These are phyloP conservation scores for Penicillium arizonense DNA, from an alignment of 495 filamentous ascomycete genomes.

Conservation along the genomic window DNA sequence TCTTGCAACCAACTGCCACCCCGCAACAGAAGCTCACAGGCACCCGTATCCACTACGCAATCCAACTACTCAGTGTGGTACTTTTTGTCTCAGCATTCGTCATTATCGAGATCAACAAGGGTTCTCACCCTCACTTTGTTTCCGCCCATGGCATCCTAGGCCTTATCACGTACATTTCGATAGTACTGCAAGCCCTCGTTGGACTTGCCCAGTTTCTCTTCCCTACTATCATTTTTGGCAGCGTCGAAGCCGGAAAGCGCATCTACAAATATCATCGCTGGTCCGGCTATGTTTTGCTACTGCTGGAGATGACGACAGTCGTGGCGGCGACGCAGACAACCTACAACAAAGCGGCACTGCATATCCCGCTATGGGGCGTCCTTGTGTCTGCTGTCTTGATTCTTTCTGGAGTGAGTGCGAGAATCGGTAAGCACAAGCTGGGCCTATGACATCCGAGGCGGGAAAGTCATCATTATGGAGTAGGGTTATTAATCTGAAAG, in stretches of 20 bases:
- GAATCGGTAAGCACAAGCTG: conserved; percentile 82
- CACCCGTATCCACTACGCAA: conserved; percentile 61
- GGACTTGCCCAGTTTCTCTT: conserved; percentile 77
- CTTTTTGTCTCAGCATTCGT: conserved; percentile 64
- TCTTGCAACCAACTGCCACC: conserved; percentile 86
- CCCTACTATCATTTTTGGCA: conserved; percentile 65
- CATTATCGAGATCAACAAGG: conserved; percentile 83
- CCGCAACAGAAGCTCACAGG: conserved; percentile 69
- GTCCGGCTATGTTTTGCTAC: conserved; percentile 71
- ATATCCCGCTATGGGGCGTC: conserved; percentile 73
- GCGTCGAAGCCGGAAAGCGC: conserved; percentile 73
- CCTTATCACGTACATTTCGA: conserved; percentile 66
- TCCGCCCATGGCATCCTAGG: conserved; percentile 80
- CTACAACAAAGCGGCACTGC: conserved; percentile 58
- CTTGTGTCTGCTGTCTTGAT: conserved; percentile 58
- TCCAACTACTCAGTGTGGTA: conserved; percentile 63
- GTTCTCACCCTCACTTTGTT: conserved; percentile 66
- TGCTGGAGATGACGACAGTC: conserved; percentile 70
- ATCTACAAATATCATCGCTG: conserved; percentile 87
- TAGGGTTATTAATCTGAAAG: not conserved
- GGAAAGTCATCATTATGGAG: not conserved
- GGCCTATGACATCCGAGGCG: conserved; percentile 47
- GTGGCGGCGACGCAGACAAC: conserved; percentile 71
- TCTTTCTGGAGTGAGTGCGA: conserved; percentile 66
- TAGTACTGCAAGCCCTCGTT: conserved; percentile 70